Conservation (phyloP, 23 red algal genomes). For the Gracilaria gracilis region DNA sequence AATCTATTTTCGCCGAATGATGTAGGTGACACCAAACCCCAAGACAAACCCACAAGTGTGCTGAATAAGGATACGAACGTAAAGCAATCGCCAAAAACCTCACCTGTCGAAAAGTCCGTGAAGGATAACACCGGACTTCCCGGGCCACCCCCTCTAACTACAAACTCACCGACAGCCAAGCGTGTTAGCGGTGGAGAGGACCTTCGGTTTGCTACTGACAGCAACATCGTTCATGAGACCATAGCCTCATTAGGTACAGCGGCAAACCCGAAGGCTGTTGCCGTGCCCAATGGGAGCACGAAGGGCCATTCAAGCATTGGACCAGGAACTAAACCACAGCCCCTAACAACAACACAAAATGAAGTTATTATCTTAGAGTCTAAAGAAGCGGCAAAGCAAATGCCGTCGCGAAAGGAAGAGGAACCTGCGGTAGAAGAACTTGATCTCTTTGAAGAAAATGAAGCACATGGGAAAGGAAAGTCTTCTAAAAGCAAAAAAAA, state of each 20-base stretch:
- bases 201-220: neutral
- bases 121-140: neutral
- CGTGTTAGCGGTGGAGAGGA: neutral
- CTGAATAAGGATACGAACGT: neutral
- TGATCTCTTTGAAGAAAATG: conserved; percentile 17
- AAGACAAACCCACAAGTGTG: neutral
- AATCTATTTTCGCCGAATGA: neutral
- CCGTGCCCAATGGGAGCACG: neutral
- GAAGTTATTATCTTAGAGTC: neutral
- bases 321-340: neutral
- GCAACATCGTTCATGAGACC: neutral
- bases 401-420: neutral
- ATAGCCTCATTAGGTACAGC: neutral
- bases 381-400: neutral
- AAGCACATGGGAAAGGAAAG: neutral
- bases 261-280: neutral
- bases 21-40: neutral
- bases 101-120: neutral
- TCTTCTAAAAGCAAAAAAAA: neutral
- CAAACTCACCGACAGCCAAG: neutral
- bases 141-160: neutral
- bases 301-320: neutral
- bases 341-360: neutral
- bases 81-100: neutral
- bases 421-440: conserved; percentile 3